phyloP scores from a whole-genome alignment of 192 early-diverging fungal genomes.

The Podila epicladia region DNA sequence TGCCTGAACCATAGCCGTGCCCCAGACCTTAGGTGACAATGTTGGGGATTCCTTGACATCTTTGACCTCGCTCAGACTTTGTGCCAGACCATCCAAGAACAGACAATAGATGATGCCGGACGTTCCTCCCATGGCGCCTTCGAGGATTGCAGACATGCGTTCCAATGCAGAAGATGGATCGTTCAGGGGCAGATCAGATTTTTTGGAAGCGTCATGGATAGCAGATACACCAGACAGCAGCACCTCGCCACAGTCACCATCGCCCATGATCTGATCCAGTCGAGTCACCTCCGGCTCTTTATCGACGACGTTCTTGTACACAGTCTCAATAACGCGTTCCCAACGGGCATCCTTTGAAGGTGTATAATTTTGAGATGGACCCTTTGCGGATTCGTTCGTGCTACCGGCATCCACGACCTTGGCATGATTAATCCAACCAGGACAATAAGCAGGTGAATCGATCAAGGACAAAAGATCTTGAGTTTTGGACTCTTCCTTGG shows the following conservation, averaged over 20 bases:
- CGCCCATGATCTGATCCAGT: slow-evolving; percentile 80
- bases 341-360: slow-evolving; percentile 54
- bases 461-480: slow-evolving; percentile 56
- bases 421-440: slow-evolving; percentile 71
- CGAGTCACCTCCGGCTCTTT: slow-evolving; percentile 68
- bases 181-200: slow-evolving; percentile 43
- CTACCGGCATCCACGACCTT: slow-evolving; percentile 53
- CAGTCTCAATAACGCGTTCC: slow-evolving; percentile 57
- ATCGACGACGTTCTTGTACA: slow-evolving; percentile 58
- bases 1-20: slow-evolving; percentile 63
- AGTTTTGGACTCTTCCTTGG: slow-evolving; percentile 46
- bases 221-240: slow-evolving; percentile 73
- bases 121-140: slow-evolving; percentile 82
- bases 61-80: slow-evolving; percentile 52
- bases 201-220: slow-evolving; percentile 59
- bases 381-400: slow-evolving; percentile 49
- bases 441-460: slow-evolving; percentile 66
- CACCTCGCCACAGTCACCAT: slow-evolving; percentile 87
- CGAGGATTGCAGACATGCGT: slow-evolving; percentile 71
- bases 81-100: slow-evolving; percentile 72
- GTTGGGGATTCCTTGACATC: slow-evolving; percentile 16
- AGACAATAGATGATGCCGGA: slow-evolving; percentile 82
- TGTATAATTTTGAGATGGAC: slow-evolving; percentile 24
- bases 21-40: slow-evolving; percentile 53
- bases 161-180: slow-evolving; percentile 65